Evolutionary conservation across 768 basidiomycete species (phyloP).

Genomic region (Lactarius indigo): DNA sequence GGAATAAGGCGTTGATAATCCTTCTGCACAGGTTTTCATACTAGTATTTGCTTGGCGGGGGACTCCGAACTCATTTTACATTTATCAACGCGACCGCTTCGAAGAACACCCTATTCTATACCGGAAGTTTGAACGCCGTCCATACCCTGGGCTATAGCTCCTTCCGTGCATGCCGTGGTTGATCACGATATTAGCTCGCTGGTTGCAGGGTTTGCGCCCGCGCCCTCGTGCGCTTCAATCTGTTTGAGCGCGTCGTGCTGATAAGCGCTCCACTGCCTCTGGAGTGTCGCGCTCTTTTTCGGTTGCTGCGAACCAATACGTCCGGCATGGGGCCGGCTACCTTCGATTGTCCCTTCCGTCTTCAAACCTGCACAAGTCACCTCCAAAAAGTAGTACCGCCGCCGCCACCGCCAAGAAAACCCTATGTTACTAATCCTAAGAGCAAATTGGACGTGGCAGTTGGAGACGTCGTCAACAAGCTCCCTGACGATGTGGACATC

Average conservation of each 20-base stretch:
- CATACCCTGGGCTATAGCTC: slow-evolving; percentile 47
- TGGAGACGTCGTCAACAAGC: slow-evolving; percentile 85
- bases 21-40: no score
- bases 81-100: slow-evolving; percentile 28
- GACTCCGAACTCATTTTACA: no score
- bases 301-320: slow-evolving; percentile 45
- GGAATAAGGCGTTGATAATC: no score
- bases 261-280: slow-evolving; percentile 60
- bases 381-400: slow-evolving; percentile 45
- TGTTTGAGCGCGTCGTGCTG: slow-evolving; percentile 53
- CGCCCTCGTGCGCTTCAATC: slow-evolving; percentile 51
- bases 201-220: slow-evolving; percentile 52
- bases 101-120: slow-evolving; percentile 51
- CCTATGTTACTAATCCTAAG: slow-evolving; percentile 85
- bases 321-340: slow-evolving; percentile 68
- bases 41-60: no score
- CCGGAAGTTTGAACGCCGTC: slow-evolving; percentile 47
- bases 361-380: slow-evolving; percentile 37
- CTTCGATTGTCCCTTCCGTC: slow-evolving; percentile 56
- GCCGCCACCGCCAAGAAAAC: slow-evolving; percentile 45
- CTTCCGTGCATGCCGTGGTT: slow-evolving; percentile 47
- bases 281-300: slow-evolving; percentile 45
- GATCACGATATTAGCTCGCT: slow-evolving; percentile 61
- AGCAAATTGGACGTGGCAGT: slow-evolving; percentile 91
- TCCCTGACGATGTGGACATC: slow-evolving; percentile 79